Conservation (phyloP, 257 asterid species). For the Dorcoceras hygrometricum region DNA sequence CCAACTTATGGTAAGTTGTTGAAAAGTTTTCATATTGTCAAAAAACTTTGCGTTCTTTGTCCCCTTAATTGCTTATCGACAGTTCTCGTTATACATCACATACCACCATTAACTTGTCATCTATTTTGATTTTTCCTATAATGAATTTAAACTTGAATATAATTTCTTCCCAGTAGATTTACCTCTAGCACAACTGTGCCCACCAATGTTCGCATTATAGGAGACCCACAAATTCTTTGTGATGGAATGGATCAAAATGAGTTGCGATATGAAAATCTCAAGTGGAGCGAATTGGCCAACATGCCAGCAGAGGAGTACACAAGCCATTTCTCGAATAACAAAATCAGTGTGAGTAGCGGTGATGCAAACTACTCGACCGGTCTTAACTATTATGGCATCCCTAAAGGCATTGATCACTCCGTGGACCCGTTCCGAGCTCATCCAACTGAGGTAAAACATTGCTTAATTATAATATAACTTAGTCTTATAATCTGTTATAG, state of each 20-base stretch:
- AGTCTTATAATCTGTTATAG: too few relatives aligned
- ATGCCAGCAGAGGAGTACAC: slow-evolving; percentile 19
- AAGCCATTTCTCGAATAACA: background rate
- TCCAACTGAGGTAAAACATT: slow-evolving; percentile 10
- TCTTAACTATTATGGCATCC: background rate
- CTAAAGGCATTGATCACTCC: background rate
- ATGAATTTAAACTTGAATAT: background rate
- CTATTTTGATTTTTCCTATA: too few relatives aligned
- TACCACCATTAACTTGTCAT: too few relatives aligned
- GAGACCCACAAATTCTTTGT: background rate
- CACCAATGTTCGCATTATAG: slow-evolving; percentile 8
- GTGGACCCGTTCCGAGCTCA: slow-evolving; percentile 5
- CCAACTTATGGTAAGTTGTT: too few relatives aligned
- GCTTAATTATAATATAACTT: too few relatives aligned
- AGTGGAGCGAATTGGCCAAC: slow-evolving; percentile 19
- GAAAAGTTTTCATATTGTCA: too few relatives aligned
- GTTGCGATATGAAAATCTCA: slow-evolving; percentile 11
- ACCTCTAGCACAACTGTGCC: background rate
- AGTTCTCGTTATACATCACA: too few relatives aligned
- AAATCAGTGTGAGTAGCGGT: background rate
- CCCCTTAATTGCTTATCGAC: too few relatives aligned
- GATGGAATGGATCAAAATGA: slow-evolving; percentile 5
- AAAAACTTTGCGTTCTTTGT: too few relatives aligned
- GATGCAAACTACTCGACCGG: background rate
- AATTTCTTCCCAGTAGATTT: slow-evolving; percentile 5